phyloP scores from a whole-genome alignment of 768 basidiomycete species.

The Trametes maxima region DNA sequence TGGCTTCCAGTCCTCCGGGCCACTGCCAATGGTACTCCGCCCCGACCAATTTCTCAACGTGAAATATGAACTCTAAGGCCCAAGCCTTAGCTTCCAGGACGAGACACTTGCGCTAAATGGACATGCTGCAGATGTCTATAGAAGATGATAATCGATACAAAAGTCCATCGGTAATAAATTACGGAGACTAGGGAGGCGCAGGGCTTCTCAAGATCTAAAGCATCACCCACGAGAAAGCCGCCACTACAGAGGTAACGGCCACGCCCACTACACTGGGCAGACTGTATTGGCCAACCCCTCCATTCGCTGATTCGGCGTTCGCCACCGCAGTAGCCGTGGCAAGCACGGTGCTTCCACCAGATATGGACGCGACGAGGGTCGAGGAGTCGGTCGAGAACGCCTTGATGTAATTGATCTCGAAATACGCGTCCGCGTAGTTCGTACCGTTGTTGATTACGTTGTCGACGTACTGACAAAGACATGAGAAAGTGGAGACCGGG shows the following conservation, averaged over 20 bases:
- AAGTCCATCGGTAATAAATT: neutral
- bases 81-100: no score
- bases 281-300: neutral
- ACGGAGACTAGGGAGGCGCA: no score
- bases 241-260: neutral
- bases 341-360: constrained; percentile 10
- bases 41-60: no score
- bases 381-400: constrained; percentile 40
- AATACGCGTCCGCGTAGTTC: constrained; percentile 54
- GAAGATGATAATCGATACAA: neutral
- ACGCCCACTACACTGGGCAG: neutral
- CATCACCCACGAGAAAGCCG: constrained; percentile 6
- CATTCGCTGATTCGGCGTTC: neutral
- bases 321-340: neutral
- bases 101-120: no score
- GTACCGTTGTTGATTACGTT: constrained; percentile 51
- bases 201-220: constrained; percentile 4
- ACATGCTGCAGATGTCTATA: neutral
- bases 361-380: constrained; percentile 6
- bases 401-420: constrained; percentile 62
- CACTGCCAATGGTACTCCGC: no score
- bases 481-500: neutral
- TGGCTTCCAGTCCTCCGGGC: no score
- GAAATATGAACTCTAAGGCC: no score
- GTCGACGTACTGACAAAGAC: constrained; percentile 42